These are phyloP conservation scores for Solidago caesia DNA, from an alignment of 129 eudicot species.

Conservation along the genomic window DNA sequence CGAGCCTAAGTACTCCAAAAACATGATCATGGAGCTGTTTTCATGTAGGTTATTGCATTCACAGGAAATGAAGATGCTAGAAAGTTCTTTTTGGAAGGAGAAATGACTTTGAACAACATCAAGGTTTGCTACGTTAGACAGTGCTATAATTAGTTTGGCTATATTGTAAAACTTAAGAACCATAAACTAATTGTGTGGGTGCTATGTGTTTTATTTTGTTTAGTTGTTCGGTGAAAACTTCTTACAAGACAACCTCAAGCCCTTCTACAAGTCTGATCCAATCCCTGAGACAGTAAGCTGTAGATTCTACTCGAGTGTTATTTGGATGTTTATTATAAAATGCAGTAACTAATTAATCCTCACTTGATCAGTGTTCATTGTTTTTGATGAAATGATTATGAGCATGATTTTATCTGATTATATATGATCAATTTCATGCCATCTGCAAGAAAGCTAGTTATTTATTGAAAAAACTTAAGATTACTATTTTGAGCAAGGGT, in stretches of 20 bases:
- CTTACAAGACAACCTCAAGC: conserved; percentile 79
- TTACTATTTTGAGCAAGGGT: too few species aligned
- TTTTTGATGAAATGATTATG: not conserved
- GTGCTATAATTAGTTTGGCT: not conserved
- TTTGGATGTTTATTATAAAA: not conserved
- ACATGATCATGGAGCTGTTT: conserved; percentile 4
- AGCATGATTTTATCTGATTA: not conserved
- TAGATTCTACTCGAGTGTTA: not conserved
- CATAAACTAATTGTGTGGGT: conserved; percentile 4
- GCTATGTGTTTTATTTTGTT: conserved; percentile 10
- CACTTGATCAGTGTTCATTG: not conserved
- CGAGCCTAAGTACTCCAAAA: not conserved
- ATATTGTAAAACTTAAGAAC: not conserved
- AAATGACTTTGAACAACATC: conserved; percentile 52
- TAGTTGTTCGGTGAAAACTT: conserved; percentile 63
- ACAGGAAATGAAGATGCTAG: conserved; percentile 62
- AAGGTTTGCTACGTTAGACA: conserved; percentile 46
- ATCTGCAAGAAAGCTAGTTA: too few species aligned
- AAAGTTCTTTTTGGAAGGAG: conserved; percentile 70
- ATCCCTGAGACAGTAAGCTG: conserved; percentile 74
- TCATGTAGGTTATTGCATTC: conserved; percentile 68
- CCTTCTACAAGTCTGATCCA: conserved; percentile 86
- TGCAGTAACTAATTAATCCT: not conserved
- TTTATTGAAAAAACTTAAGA: too few species aligned
- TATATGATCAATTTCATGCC: too few species aligned